Evolutionary conservation across 2,329 filamentous ascomycete species (phyloP), one percentile per base, ranked within the genome.

Genomic region (Claviceps africana): DNA sequence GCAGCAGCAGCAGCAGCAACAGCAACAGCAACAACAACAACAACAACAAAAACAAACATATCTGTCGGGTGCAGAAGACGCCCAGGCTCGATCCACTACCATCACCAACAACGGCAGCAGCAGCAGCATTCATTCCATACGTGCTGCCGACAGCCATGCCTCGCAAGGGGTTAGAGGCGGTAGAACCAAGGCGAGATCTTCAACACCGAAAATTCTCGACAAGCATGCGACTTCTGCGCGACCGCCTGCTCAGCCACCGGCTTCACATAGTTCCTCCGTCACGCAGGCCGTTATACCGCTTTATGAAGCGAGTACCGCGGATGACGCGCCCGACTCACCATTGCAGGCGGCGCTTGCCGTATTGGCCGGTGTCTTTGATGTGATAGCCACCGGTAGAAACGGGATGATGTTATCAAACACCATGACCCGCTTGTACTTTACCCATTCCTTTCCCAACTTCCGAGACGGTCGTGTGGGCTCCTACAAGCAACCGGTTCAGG

Each of bases 401-500:
- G 61, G 61, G 0, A 47, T 66, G 21, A 62, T 52, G 21, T 37
- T 57, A 5, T 51, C 49, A 3, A 50, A 48, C 11, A 51, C 63
- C 0, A 51, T 65, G 22, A 65, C 62, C 46, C 60, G 58, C n/a
- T 31, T 70, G 2, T 70, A 66, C 55, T 63, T 64, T 21, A 52
- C 50, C 22, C 65, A 66, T 55, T 61, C 56, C 31, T 64, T 69
- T 30, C 64, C 65, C 8, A 57, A 40, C 9, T 65, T 56, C 33
- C 58, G 51, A 47, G 57, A 61, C 25, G 58, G 56, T n/a, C 47
- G 54, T 11, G 15, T 42, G 5, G 66, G 62, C 21, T 60, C 63
- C n/a, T 71, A 73, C 58, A 72, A 62, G 47, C 66, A 77, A 10
- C 67, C 66, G 2, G 62, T 67, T 2, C 52, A 62, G 39, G 70